phyloP scores from a whole-genome alignment of 2,329 filamentous ascomycete genomes.

The Hymenoscyphus fraxineus region DNA sequence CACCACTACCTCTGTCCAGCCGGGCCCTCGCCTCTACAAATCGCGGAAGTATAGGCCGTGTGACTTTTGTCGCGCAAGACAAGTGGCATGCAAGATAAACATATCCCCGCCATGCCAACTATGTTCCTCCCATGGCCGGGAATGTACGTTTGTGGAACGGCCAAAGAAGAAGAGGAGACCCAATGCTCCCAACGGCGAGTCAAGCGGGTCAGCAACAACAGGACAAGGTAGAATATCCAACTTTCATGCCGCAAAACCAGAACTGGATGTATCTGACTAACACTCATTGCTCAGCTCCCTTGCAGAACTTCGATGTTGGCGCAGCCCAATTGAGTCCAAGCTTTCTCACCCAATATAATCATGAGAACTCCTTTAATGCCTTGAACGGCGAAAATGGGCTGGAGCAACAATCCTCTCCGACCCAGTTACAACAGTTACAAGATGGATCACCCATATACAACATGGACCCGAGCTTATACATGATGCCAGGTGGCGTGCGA shows the following conservation, averaged over 20 bases:
- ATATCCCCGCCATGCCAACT: constrained; percentile 41
- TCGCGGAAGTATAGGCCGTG: constrained; percentile 39
- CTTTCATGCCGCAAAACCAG: background rate
- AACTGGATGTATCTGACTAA: constrained; percentile 4
- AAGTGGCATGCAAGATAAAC: constrained; percentile 44
- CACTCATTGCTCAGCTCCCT: constrained; percentile 17
- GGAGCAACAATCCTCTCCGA: constrained; percentile 22
- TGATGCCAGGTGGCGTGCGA: constrained; percentile 24
- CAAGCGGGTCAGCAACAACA: constrained; percentile 13
- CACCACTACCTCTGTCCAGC: constrained; percentile 18
- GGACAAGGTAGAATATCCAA: constrained; percentile 10
- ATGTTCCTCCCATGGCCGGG: constrained; percentile 40
- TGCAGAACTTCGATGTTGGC: constrained; percentile 28
- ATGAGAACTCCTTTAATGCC: constrained; percentile 26
- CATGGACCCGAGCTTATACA: constrained; percentile 29
- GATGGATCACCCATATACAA: constrained; percentile 29
- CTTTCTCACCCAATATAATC: constrained; percentile 30
- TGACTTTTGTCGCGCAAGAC: constrained; percentile 44
- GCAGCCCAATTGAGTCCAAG: constrained; percentile 28
- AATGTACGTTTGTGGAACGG: constrained; percentile 44
- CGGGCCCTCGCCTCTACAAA: constrained; percentile 34
- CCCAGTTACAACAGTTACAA: constrained; percentile 27
- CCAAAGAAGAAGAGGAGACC: constrained; percentile 35
- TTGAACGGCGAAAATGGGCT: constrained; percentile 27
- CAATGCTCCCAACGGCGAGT: constrained; percentile 26